Base-by-base conservation (phyloP, 2,329 filamentous ascomycete species). In the Aphanocladium album region DNA sequence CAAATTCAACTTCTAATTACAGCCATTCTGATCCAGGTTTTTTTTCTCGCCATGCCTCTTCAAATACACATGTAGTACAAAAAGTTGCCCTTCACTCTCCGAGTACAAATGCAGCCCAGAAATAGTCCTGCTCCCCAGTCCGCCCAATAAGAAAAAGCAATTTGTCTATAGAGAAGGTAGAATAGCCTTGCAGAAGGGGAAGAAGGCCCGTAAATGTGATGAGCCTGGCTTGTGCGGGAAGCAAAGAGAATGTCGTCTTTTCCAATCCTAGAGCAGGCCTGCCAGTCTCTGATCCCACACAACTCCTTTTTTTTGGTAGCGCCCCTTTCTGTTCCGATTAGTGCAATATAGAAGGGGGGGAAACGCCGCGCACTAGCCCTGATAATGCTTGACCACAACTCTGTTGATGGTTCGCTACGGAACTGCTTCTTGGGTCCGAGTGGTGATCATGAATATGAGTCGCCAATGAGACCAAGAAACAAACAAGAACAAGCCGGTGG, bases 1-100 rank as follows among this genome's bases (percentile, higher is more conserved):
- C 56, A 51, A 57, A 51, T 33, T 57, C 55, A 51, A 43, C 25
- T 12, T 58, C 55, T 58, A 58, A 58, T 58, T 58, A 58, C 46
- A 51, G 33, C 46, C 16, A 27, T 57, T 27, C 33, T 27, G 43
- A 9, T 39, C 46, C 55, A 50, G 7, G 45, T 50, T 50, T 53
- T 43, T n/a, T 6, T 6, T 12, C 27, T 14, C 54, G 54, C 45
- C 54, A 57, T 50, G 33, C 23, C 45, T 12, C 39, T 8, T 41
- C 45, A 49, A 50, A 57, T 23, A 41, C 45, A 21, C 16, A 57
- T 39, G 23, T 41, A 57, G 33, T 49, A 35, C 33, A 47, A 39
- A 19, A 50, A n/a, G 30, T 23, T 35, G 25, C 25, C 37, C 21
- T 41, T 49, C 33, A 19, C 23, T 37, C 21, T 41, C 35, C 45